Base-by-base conservation (phyloP, 2,329 filamentous ascomycete genomes). In the Coniella lustricola region DNA sequence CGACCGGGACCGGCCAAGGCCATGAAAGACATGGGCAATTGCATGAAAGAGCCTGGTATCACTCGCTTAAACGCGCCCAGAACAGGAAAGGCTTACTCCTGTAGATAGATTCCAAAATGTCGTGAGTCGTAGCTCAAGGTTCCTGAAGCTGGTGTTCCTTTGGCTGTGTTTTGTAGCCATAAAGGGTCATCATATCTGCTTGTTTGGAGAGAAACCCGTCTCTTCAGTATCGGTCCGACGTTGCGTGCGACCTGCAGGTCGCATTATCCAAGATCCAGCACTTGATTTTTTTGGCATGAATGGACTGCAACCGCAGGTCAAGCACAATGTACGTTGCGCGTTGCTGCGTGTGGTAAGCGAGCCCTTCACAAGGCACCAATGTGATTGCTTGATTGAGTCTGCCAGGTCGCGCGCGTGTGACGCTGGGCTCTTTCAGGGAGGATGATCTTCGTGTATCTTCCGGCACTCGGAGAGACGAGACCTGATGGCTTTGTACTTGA, bases 331-430 rank as follows among this genome's bases (percentile, higher is more conserved):
- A 40, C 29, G 37, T 41, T 25, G 21, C 37, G 37, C 36, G n/a
- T 32, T 32, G 37, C 17, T 40, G 44, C 44, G 44, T 34, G 35
- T 35, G 25, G 43, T 52, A 52, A 52, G 50, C 50, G 50, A 52
- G 34, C 33, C 37, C 44, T 20, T 16, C 35, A 43, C 44, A 44
- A 52, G 37, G 37, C 38, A 45, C 37, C 35, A 44, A 43, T 52
- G 47, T 35, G 43, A 35, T 41, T 40, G 44, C 17, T 47, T 41
- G 47, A 52, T 50, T 35, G 37, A 25, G 48, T 48, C 34, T 36
- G 25, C 17, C n/a, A 25, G 18, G 29, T 39, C 12, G 37, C 33
- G 36, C 14, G 10, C 14, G 44, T 47, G 31, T 22, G 31, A 47
- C 44, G n/a, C 5, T 29, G 25, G 25, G 5, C 5, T 10, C 5